Conservation (phyloP, 169 alveolate species). For the Cyclospora cayetanensis region DNA sequence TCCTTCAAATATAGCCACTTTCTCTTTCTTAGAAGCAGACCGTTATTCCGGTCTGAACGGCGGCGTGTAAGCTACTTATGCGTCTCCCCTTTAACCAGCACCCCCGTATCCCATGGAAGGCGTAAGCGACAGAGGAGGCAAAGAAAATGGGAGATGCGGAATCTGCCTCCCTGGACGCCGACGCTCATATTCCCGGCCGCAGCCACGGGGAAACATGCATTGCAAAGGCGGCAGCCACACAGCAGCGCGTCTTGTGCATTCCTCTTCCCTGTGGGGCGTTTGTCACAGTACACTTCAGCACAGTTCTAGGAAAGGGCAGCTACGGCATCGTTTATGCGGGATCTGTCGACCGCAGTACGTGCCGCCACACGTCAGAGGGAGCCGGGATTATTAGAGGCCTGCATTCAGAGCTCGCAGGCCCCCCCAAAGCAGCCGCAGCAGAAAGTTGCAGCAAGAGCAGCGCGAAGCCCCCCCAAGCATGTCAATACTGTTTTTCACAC, state of each 20-base stretch:
- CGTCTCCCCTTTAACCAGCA: too few relatives aligned
- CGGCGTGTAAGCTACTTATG: too few relatives aligned
- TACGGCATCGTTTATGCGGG: slow-evolving; percentile 13
- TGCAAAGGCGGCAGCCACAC: slow-evolving; percentile 3
- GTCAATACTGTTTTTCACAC: slow-evolving; percentile 18
- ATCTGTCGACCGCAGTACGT: slow-evolving; percentile 1
- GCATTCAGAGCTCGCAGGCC: neutral
- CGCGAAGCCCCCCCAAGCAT: neutral
- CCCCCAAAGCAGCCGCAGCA: neutral
- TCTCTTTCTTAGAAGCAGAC: too few relatives aligned
- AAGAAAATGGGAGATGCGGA: neutral
- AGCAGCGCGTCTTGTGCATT: slow-evolving; percentile 26
- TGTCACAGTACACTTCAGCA: neutral
- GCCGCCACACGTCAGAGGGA: neutral
- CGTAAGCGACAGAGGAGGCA: too few relatives aligned
- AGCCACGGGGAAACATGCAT: neutral
- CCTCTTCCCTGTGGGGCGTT: neutral
- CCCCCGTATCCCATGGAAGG: too few relatives aligned
- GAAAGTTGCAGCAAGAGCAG: neutral
- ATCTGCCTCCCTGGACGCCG: neutral
- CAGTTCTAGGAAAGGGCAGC: slow-evolving; percentile 6
- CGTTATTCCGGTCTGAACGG: too few relatives aligned
- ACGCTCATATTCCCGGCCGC: neutral
- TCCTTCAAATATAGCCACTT: too few relatives aligned
- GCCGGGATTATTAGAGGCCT: neutral